These are phyloP conservation scores for Friedmanniomyces endolithicus DNA, from an alignment of 495 filamentous ascomycete genomes.

Conservation along the genomic window DNA sequence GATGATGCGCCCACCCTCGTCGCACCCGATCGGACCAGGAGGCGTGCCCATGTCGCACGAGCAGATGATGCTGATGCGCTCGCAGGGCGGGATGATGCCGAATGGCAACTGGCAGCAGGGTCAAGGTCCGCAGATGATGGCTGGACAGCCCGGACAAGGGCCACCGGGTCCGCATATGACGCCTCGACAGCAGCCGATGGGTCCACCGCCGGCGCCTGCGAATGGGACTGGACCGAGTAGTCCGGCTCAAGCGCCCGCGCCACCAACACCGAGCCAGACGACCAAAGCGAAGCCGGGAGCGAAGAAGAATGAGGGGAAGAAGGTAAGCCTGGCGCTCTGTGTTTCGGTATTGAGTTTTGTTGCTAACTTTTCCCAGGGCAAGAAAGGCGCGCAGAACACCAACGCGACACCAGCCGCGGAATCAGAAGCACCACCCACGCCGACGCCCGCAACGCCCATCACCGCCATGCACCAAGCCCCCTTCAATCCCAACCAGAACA, in stretches of 20 bases:
- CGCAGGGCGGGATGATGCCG: conserved; percentile 35
- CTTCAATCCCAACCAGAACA: conserved; percentile 47
- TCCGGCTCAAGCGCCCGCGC: conserved; percentile 66
- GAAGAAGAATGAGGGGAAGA: conserved; percentile 64
- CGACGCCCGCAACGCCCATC: conserved; percentile 72
- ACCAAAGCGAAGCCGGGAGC: conserved; percentile 68
- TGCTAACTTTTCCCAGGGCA: conserved; percentile 36
- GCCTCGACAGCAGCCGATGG: conserved; percentile 52
- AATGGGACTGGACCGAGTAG: conserved; percentile 61
- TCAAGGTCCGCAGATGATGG: conserved; percentile 26
- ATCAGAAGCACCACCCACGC: conserved; percentile 57
- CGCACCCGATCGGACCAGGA: conserved; percentile 56
- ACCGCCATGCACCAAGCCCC: conserved; percentile 62
- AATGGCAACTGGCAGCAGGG: conserved; percentile 29
- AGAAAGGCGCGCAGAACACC: conserved; percentile 50
- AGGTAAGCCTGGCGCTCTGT: conserved; percentile 47
- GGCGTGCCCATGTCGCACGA: conserved; percentile 52
- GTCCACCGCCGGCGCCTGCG: conserved; percentile 78
- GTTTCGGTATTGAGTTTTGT: conserved; percentile 19
- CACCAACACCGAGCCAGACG: conserved; percentile 70
- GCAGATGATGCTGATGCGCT: conserved; percentile 31
- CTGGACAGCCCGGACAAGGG: conserved; percentile 19
- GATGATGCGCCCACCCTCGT: conserved; percentile 70
- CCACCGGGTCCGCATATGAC: conserved; percentile 31
- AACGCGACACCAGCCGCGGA: conserved; percentile 69